These are phyloP conservation scores for Amesomyces nigricolor DNA, from an alignment of 2,329 filamentous ascomycete genomes.

Conservation along the genomic window DNA sequence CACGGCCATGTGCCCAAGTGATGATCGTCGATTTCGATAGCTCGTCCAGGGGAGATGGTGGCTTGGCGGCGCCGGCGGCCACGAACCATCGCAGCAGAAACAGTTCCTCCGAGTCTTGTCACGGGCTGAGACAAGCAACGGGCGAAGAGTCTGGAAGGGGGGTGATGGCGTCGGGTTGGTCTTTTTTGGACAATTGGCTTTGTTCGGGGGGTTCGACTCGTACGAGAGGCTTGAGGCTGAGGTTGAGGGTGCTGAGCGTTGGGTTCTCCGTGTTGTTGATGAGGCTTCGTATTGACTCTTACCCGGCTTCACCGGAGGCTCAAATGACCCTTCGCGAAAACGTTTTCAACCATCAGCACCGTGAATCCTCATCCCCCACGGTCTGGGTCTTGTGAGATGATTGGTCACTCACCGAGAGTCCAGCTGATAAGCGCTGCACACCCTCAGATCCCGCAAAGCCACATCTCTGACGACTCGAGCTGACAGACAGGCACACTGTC, in stretches of 20 bases:
- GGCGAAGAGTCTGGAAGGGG: not conserved
- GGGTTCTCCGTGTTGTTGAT: too few species aligned
- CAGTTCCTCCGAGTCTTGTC: not conserved
- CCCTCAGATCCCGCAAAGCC: constrained; percentile 1
- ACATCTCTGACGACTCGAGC: not conserved
- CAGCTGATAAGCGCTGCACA: constrained; percentile 9
- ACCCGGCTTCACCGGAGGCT: not conserved
- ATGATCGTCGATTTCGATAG: constrained; percentile 9
- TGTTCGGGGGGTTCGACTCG: too few species aligned
- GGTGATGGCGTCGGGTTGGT: not conserved
- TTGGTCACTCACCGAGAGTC: constrained; percentile 8
- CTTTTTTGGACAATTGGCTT: not conserved
- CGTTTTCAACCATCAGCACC: not conserved
- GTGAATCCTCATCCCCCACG: not conserved
- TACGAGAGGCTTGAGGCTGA: not conserved
- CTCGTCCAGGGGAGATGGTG: not conserved
- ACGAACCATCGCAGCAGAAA: constrained; percentile 7
- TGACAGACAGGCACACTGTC: not conserved
- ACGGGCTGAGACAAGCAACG: not conserved
- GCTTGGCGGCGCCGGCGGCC: not conserved
- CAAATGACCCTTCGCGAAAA: not conserved
- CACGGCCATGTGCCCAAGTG: constrained; percentile 5
- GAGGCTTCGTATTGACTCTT: not conserved
- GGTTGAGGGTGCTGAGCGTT: too few species aligned
- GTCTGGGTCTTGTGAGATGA: not conserved